Evolutionary conservation across 75 land plant genomes (phyloP).

Genomic region (Pseudotsuga menziesii): DNA sequence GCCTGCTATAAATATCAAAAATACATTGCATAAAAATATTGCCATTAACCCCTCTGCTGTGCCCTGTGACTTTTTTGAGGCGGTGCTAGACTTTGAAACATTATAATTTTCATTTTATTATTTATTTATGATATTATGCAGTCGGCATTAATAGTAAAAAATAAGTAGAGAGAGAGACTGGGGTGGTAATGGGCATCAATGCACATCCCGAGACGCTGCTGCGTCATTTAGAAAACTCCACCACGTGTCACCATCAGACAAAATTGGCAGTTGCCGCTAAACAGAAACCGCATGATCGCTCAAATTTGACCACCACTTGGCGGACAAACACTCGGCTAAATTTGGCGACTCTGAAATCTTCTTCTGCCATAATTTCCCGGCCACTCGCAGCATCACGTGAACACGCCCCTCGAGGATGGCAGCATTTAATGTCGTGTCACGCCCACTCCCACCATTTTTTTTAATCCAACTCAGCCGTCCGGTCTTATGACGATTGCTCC

Average conservation of each 20-base stretch:
- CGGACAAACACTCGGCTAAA: conserved; percentile 11
- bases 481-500: not conserved
- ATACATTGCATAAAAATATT: too few species aligned
- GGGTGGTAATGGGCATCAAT: not conserved
- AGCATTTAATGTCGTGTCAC: too few species aligned
- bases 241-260: not conserved
- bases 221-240: not conserved
- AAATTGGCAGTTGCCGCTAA: conserved; percentile 2
- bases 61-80: too few species aligned
- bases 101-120: too few species aligned
- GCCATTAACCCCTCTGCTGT: too few species aligned
- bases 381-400: conserved; percentile 1
- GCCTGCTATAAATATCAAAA: too few species aligned
- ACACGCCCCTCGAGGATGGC: not conserved
- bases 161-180: not conserved
- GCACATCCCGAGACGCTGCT: not conserved
- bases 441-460: not conserved
- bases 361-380: not conserved
- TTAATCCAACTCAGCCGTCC: not conserved
- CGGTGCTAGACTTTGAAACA: not conserved
- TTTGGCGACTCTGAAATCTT: conserved; percentile 5
- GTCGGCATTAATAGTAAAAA: too few species aligned
- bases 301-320: not conserved
- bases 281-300: conserved; percentile 7
- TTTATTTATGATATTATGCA: too few species aligned